A percentile compares a stretch with the other conserved stretches of the same genome.
Conservation (phyloP, 371 early-diverging fungal species). For the Rhizopus delemar region DNA sequence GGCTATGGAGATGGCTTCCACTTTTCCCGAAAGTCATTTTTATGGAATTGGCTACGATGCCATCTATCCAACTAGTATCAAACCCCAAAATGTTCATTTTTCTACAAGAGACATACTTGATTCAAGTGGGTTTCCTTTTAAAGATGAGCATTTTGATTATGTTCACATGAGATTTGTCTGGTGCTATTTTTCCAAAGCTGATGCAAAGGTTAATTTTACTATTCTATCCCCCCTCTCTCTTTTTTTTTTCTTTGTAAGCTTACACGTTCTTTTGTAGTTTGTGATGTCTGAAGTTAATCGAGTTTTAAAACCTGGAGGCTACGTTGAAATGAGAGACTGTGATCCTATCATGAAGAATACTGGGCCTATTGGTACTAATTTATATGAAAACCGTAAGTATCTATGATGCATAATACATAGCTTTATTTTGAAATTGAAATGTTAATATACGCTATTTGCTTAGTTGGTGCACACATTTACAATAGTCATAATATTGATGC, state of each 20-base stretch:
- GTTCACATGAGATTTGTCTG: conserved; percentile 53
- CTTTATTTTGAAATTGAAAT: too few relatives aligned
- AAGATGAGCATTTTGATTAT: conserved; percentile 57
- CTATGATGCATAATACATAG: neutral
- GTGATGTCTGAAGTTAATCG: conserved; percentile 34
- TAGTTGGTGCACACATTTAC: neutral
- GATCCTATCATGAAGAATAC: conserved; percentile 48
- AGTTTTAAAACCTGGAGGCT: conserved; percentile 60
- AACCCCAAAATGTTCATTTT: conserved; percentile 54
- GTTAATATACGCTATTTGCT: neutral
- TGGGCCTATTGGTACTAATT: conserved; percentile 40
- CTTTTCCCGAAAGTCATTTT: conserved; percentile 54
- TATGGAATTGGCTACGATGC: conserved; percentile 52
- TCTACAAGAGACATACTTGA: conserved; percentile 45
- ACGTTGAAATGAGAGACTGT: conserved; percentile 55
- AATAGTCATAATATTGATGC: conserved; percentile 28
- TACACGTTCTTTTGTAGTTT: conserved; percentile 6
- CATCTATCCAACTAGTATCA: conserved; percentile 53
- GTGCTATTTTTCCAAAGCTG: conserved; percentile 36
- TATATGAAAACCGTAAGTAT: conserved; percentile 29
- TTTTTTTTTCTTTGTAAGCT: too few relatives aligned
- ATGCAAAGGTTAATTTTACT: conserved; percentile 32
- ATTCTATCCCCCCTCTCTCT: neutral
- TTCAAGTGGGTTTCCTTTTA: conserved; percentile 49
- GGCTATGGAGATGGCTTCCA: conserved; percentile 57